Evolutionary conservation across 805 yeast genomes (phyloP).

Genomic region (Starmerella ratchasimensis): DNA sequence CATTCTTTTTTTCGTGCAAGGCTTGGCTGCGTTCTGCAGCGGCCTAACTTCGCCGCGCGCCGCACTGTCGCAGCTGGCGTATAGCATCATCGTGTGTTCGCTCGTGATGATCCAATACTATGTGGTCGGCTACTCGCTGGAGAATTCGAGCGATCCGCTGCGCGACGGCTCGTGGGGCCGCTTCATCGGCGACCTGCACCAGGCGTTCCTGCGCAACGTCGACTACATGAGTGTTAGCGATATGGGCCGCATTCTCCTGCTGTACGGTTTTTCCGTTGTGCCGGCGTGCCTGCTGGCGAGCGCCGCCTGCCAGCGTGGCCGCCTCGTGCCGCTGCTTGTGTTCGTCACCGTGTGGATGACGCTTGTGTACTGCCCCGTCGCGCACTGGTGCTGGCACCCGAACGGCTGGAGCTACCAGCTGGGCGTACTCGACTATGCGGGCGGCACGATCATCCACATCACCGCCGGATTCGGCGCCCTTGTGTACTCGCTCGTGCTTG

Average conservation of each 20-base stretch:
- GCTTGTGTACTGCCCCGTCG: constrained; percentile 58
- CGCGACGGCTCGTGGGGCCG: constrained; percentile 12
- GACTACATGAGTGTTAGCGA: constrained; percentile 23
- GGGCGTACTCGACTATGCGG: constrained; percentile 61
- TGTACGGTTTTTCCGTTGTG: constrained; percentile 50
- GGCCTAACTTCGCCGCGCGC: constrained; percentile 56
- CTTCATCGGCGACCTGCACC: constrained; percentile 42
- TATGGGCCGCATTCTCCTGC: constrained; percentile 36
- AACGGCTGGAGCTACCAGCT: constrained; percentile 49
- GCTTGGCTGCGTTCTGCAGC: constrained; percentile 43
- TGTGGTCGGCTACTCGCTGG: constrained; percentile 53
- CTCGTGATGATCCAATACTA: constrained; percentile 55
- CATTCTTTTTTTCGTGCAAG: constrained; percentile 16
- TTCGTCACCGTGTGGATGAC: constrained; percentile 57
- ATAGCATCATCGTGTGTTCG: constrained; percentile 47
- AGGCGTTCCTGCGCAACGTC: constrained; percentile 39
- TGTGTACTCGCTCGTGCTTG: constrained; percentile 51
- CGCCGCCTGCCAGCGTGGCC: constrained; percentile 59
- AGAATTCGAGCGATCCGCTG: constrained; percentile 31
- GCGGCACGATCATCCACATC: constrained; percentile 67
- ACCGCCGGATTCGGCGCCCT: constrained; percentile 58
- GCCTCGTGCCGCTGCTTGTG: constrained; percentile 56
- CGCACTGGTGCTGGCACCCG: constrained; percentile 62
- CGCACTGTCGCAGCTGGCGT: constrained; percentile 51
- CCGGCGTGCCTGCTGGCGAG: constrained; percentile 58